phyloP scores from a whole-genome alignment of 2,329 filamentous ascomycete species.

The Knufia petricola region DNA sequence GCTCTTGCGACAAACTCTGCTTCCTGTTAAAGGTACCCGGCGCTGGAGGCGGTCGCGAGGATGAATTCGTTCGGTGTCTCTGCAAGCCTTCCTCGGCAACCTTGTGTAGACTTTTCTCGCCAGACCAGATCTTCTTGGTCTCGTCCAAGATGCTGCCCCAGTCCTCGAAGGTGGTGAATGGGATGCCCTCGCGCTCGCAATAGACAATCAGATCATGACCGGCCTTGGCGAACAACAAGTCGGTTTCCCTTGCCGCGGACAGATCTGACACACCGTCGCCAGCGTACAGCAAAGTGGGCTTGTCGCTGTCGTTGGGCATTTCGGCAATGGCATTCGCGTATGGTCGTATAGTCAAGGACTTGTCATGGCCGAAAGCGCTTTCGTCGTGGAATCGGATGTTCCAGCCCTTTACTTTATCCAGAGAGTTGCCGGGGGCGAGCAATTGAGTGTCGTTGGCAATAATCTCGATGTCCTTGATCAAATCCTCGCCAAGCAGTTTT shows the following conservation, averaged over 20 bases:
- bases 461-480: conserved; percentile 68
- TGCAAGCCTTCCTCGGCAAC: conserved; percentile 44
- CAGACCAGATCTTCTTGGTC: conserved; percentile 66
- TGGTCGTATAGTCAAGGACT: conserved; percentile 79
- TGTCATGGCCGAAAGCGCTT: conserved; percentile 90
- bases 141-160: conserved; percentile 70
- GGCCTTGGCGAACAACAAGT: conserved; percentile 86
- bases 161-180: conserved; percentile 78
- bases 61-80: conserved; percentile 17
- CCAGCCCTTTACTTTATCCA: conserved; percentile 78
- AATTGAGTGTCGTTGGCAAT: conserved; percentile 73
- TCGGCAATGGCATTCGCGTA: conserved; percentile 52
- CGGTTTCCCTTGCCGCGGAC: conserved; percentile 83
- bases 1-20: conserved; percentile 7
- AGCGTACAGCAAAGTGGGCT: conserved; percentile 85
- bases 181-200: conserved; percentile 73
- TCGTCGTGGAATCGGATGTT: conserved; percentile 72
- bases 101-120: conserved; percentile 59
- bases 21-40: conserved; percentile 2
- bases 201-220: conserved; percentile 80
- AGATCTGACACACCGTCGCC: conserved; percentile 91
- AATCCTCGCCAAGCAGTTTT: conserved; percentile 67
- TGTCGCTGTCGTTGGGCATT: conserved; percentile 50
- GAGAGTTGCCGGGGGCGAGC: conserved; percentile 56
- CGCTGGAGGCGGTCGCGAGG: not conserved